Percentiles rank a stretch among this genome's conserved stretches.
Evolutionary conservation across 345 rosid genomes (phyloP).

Genomic region (Gossypium arboreum): DNA sequence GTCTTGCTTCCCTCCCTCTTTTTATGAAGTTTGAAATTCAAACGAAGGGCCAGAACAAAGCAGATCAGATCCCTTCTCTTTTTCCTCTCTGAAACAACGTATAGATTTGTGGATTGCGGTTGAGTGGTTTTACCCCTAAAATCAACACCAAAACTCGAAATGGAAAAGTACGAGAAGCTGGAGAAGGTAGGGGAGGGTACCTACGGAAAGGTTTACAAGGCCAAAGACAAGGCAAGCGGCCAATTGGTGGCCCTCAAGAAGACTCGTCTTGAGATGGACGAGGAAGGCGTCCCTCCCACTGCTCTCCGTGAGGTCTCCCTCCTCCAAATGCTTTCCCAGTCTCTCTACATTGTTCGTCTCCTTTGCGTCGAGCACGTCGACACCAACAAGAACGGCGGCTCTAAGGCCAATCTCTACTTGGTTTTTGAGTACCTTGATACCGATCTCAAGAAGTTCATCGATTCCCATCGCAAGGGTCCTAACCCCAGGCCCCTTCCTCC

Average conservation of each 20-base stretch:
- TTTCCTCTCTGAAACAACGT: not conserved
- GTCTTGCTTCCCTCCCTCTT: no score
- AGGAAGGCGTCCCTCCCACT: conserved; percentile 95
- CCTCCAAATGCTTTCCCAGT: conserved; percentile 87
- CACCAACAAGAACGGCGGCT: conserved; percentile 22
- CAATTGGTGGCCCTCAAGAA: conserved; percentile 85
- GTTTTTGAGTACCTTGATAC: conserved; percentile 93
- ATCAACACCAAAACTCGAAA: conserved; percentile 10
- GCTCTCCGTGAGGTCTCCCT: conserved; percentile 93
- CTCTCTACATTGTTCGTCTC: conserved; percentile 82
- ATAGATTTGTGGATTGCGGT: not conserved
- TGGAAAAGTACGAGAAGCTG: conserved; percentile 96
- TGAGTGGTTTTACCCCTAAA: not conserved
- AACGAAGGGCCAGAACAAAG: not conserved
- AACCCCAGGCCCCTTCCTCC: conserved; percentile 66
- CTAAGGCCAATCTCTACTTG: conserved; percentile 72
- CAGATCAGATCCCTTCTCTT: not conserved
- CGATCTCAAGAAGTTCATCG: conserved; percentile 88
- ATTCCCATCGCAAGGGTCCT: conserved; percentile 66
- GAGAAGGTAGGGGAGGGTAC: conserved; percentile 99
- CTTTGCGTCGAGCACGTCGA: conserved; percentile 87
- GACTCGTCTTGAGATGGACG: conserved; percentile 93
- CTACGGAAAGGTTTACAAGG: conserved; percentile 93
- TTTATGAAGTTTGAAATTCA: not conserved
- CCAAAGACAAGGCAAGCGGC: conserved; percentile 72